These are phyloP conservation scores for Candida chilensis DNA, from an alignment of 805 yeast species.

Conservation along the genomic window DNA sequence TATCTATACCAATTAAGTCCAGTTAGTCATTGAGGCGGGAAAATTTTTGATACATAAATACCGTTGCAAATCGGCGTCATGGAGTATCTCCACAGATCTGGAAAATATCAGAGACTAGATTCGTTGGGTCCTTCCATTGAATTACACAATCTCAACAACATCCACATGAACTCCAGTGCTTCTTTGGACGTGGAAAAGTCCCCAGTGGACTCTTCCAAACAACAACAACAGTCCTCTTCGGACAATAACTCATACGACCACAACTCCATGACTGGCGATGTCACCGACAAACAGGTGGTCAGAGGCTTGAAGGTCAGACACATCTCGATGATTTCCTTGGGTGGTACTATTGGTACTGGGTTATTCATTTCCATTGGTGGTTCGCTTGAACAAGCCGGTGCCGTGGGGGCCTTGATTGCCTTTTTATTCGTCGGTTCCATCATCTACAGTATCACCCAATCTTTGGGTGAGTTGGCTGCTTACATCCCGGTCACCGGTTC, in stretches of 20 bases:
- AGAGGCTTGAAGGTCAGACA: conserved; percentile 59
- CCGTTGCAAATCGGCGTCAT: too few relatives aligned
- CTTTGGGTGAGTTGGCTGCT: conserved; percentile 78
- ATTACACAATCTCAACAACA: not conserved
- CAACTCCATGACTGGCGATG: conserved; percentile 3
- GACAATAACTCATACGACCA: not conserved
- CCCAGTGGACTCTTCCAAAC: too few relatives aligned
- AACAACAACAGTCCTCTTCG: not conserved
- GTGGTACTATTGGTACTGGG: conserved; percentile 79
- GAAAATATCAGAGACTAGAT: not conserved
- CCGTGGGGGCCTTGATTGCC: conserved; percentile 57
- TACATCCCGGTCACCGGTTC: conserved; percentile 63
- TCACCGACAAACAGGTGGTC: conserved; percentile 35
- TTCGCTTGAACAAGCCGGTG: conserved; percentile 53
- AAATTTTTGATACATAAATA: too few relatives aligned
- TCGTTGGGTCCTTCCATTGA: not conserved
- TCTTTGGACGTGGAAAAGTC: not conserved
- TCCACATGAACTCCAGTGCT: not conserved
- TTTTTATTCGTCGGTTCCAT: conserved; percentile 59
- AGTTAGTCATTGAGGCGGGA: not conserved
- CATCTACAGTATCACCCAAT: conserved; percentile 59
- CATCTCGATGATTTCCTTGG: conserved; percentile 67
- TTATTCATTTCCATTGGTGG: conserved; percentile 56
- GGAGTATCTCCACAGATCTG: not conserved
- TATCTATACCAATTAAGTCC: too few relatives aligned